Percentiles rank a stretch among this genome's conserved stretches.
Evolutionary conservation across 805 yeast species (phyloP).

Genomic region (Yarrowia sp.): DNA sequence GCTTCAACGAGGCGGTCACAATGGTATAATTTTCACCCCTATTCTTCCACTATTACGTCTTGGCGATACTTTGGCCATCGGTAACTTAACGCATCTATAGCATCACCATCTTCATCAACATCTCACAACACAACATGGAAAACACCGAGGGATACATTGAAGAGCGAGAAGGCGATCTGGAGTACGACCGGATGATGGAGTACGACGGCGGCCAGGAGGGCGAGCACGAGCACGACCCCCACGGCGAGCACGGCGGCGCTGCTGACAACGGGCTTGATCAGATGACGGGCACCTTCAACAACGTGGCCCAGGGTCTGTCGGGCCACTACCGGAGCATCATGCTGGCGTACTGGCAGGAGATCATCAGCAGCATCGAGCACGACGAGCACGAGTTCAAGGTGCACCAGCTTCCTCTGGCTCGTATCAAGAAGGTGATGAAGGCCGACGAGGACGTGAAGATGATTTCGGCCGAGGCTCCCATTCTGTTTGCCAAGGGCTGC

Average conservation of each 20-base stretch:
- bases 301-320: constrained; percentile 90
- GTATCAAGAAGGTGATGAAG: constrained; percentile 97
- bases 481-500: constrained; percentile 96
- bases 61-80: too few relatives aligned
- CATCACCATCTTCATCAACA: background rate
- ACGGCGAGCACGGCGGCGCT: background rate
- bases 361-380: constrained; percentile 88
- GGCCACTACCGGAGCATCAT: constrained; percentile 85
- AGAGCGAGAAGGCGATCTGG: constrained; percentile 34
- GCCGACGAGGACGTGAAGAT: constrained; percentile 96
- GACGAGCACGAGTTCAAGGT: constrained; percentile 77
- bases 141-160: constrained; percentile 36
- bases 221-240: constrained; percentile 24
- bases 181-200: constrained; percentile 38
- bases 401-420: constrained; percentile 92
- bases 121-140: constrained; percentile 14
- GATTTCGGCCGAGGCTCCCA: constrained; percentile 99
- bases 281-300: constrained; percentile 71
- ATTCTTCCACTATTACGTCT: too few relatives aligned
- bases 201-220: constrained; percentile 35
- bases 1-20: too few relatives aligned
- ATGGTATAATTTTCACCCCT: too few relatives aligned
- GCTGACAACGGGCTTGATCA: constrained; percentile 31
- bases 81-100: too few relatives aligned
- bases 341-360: constrained; percentile 98